Conservation (phyloP, 208 protist genomes). For the Crithidia thermophila region DNA sequence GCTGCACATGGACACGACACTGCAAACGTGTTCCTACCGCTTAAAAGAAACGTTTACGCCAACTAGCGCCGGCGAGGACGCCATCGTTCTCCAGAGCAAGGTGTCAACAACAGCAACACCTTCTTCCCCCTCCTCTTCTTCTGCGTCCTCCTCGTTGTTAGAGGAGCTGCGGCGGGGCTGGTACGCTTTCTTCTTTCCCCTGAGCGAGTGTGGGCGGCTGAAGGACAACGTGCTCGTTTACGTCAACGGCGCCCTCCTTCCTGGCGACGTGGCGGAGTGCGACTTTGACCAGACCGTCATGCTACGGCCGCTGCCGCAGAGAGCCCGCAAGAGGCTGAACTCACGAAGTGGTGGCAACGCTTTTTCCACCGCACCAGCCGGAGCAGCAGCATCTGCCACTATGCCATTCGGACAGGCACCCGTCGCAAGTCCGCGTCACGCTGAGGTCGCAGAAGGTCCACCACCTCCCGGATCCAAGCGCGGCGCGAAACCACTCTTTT, state of each 20-base stretch:
- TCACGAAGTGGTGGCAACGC: too few species aligned
- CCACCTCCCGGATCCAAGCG: too few species aligned
- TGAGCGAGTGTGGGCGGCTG: constrained; percentile 57
- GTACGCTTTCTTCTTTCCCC: constrained; percentile 66
- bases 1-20: constrained; percentile 36
- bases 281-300: constrained; percentile 36
- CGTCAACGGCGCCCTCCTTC: constrained; percentile 39
- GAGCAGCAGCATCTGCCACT: background rate
- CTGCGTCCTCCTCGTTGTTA: background rate
- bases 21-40: constrained; percentile 50
- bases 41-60: constrained; percentile 44
- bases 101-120: too few species aligned
- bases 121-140: too few species aligned
- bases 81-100: too few species aligned
- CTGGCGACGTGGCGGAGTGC: constrained; percentile 47
- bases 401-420: too few species aligned
- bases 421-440: too few species aligned
- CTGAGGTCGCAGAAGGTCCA: too few species aligned
- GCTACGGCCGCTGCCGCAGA: background rate
- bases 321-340: too few species aligned
- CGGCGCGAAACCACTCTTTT: constrained; percentile 34
- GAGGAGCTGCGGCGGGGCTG: constrained; percentile 3
- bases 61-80: background rate
- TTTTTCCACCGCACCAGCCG: background rate
- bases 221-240: constrained; percentile 42